These are phyloP conservation scores for Anisodus tanguticus DNA, from an alignment of 257 asterid species.

Conservation along the genomic window DNA sequence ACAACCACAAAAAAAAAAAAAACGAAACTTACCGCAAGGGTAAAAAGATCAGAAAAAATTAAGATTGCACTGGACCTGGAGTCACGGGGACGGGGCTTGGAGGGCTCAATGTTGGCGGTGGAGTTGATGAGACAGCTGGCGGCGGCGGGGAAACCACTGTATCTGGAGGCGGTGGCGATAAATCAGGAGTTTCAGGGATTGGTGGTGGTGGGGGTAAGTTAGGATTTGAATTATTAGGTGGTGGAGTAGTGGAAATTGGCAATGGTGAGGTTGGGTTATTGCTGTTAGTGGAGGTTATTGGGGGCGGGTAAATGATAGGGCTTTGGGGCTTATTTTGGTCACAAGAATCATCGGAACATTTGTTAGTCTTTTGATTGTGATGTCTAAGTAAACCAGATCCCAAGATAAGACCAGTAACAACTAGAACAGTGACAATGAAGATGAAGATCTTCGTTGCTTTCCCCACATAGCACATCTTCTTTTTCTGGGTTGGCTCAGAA, in stretches of 20 bases:
- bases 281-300: neutral
- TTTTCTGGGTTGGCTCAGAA: slow-evolving; percentile 33
- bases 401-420: slow-evolving; percentile 60
- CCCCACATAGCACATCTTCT: slow-evolving; percentile 75
- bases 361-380: slow-evolving; percentile 35
- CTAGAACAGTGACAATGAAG: slow-evolving; percentile 65
- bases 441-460: slow-evolving; percentile 97
- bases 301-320: slow-evolving; percentile 30
- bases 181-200: slow-evolving; percentile 41
- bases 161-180: slow-evolving; percentile 46
- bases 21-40: neutral
- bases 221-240: slow-evolving; percentile 36
- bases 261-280: slow-evolving; percentile 30
- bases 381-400: slow-evolving; percentile 61
- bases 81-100: slow-evolving; percentile 59
- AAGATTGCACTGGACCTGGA: slow-evolving; percentile 73
- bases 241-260: slow-evolving; percentile 36
- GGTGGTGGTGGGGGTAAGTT: slow-evolving; percentile 41
- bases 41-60: slow-evolving; percentile 25
- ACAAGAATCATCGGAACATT: slow-evolving; percentile 61
- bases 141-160: slow-evolving; percentile 19
- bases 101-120: slow-evolving; percentile 68
- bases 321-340: slow-evolving; percentile 28
- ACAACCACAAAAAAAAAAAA: neutral
- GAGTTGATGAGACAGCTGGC: slow-evolving; percentile 49